Base-by-base conservation (phyloP, 1,284 basidiomycete genomes). In the Malassezia sp. region DNA sequence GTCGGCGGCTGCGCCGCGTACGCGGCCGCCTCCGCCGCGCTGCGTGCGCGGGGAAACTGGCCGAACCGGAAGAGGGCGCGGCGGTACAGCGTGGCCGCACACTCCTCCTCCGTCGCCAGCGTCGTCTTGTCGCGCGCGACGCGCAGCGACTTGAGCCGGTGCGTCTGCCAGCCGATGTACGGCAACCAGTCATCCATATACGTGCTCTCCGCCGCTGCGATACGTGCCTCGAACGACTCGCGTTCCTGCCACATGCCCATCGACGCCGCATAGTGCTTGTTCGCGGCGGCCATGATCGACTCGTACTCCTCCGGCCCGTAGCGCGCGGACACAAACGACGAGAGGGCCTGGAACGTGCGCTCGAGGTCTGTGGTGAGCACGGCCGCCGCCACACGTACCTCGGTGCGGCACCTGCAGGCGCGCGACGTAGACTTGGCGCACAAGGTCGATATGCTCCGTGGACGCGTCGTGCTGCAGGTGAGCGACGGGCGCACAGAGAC, bases 231-330 rank as follows among this genome's bases (percentile, higher is more conserved):
- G 40, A 43, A 55, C 23, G 48, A 42, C 38, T 61, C 58, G 10
- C 54, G 42, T 17, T 47, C 46, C 2, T 49, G 38, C 30, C 42
- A 38, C 6, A 48, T 28, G 5, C 32, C 30, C 37, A 48, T 43
- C 3, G 57, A 49, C 3, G 49, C 45, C 14, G 56, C 52, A 21
- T 57, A 55, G 11, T 47, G 22, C 27, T 39, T 42, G 31, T 61
- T 60, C 4, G 63, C 59, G 2, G 55, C 45, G 5, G 58, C 42
- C 56, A 68, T 60, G 18, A 52, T 52, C 28, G 26, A 17, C 43
- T 68, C 66, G 47, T 68, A 68, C 23, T 45, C 54, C 11, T 57
- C 48, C 8, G 61, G 39, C 2, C 60, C 57, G 21, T 61, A 36
- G 41, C 58, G 36, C 4, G 47, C 30, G 0, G 57, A 58, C 27